These are phyloP conservation scores for Dianthus caryophyllus DNA, from an alignment of 148 eudicot species.

Conservation along the genomic window DNA sequence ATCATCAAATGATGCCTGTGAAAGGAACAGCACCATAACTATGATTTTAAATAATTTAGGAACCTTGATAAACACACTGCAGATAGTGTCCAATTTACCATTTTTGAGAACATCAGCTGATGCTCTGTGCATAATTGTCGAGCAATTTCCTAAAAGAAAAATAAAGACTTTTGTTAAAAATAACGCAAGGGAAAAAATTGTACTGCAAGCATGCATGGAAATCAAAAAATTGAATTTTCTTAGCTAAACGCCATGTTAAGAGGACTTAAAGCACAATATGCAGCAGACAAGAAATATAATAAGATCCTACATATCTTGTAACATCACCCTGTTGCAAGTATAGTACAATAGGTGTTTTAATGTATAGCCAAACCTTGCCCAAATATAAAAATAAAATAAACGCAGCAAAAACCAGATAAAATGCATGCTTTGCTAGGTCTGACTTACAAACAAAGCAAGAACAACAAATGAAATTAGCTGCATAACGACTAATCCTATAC, in stretches of 20 bases:
- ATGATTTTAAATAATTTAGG: constrained; percentile 2
- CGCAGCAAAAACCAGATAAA: no score
- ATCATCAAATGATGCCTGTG: constrained; percentile 92
- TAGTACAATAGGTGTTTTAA: no score
- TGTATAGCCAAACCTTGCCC: no score
- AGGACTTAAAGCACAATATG: neutral
- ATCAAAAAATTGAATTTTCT: neutral
- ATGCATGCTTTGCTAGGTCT: neutral
- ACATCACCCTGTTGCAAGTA: no score
- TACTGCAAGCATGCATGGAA: neutral
- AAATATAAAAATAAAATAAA: no score
- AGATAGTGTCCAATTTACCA: constrained; percentile 48
- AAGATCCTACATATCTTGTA: neutral
- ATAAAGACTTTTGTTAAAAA: constrained; percentile 8
- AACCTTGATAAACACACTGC: constrained; percentile 14
- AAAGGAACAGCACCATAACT: constrained; percentile 17
- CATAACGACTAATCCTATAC: no score
- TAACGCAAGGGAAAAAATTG: constrained; percentile 4
- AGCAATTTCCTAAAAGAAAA: constrained; percentile 65
- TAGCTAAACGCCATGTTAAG: neutral
- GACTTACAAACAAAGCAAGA: neutral
- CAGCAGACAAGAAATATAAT: neutral
- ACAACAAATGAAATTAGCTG: neutral
- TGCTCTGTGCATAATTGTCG: constrained; percentile 80
- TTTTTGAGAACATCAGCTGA: constrained; percentile 66